Percentiles rank a stretch among this genome's conserved stretches.
These are phyloP conservation scores for Ophiognomonia clavigignenti-juglandacearum DNA, from an alignment of 2,329 filamentous ascomycete genomes.

Conservation along the genomic window DNA sequence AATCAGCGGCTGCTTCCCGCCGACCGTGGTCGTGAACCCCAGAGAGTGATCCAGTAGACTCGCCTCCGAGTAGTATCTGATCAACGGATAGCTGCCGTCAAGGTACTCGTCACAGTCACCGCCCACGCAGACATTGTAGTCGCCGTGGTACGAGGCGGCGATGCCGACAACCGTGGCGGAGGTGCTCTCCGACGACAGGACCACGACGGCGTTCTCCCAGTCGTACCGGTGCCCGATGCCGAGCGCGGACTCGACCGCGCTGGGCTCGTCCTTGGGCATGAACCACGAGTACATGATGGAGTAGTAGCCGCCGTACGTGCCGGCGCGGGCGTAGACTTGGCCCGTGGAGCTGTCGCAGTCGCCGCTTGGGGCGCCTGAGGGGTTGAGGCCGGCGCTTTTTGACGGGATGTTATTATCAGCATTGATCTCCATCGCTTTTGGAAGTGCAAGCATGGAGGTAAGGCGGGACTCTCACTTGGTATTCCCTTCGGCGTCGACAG, in stretches of 20 bases:
- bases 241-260: not conserved
- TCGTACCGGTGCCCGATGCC: conserved; percentile 34
- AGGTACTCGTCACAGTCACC: conserved; percentile 12
- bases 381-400: conserved; percentile 28
- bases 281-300: conserved; percentile 40
- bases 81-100: conserved; percentile 21
- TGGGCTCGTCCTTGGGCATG: conserved; percentile 40
- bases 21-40: conserved; percentile 29
- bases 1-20: conserved; percentile 34
- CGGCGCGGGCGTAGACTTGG: conserved; percentile 33
- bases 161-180: conserved; percentile 30
- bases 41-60: conserved; percentile 30
- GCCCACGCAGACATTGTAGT: conserved; percentile 24
- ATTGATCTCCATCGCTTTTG: not conserved
- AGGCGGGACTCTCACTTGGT: conserved; percentile 49
- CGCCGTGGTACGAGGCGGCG: conserved; percentile 33
- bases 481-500: conserved; percentile 52
- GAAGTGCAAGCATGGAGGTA: not conserved
- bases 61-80: conserved; percentile 28
- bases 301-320: conserved; percentile 23
- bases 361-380: conserved; percentile 25
- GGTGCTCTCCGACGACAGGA: conserved; percentile 23
- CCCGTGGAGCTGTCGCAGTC: conserved; percentile 29
- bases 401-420: not conserved
- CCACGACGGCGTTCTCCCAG: conserved; percentile 33